Percentiles rank a stretch among this genome's conserved stretches.
phyloP scores from a whole-genome alignment of 306 rosid genomes.

The Mucuna pruriens region DNA sequence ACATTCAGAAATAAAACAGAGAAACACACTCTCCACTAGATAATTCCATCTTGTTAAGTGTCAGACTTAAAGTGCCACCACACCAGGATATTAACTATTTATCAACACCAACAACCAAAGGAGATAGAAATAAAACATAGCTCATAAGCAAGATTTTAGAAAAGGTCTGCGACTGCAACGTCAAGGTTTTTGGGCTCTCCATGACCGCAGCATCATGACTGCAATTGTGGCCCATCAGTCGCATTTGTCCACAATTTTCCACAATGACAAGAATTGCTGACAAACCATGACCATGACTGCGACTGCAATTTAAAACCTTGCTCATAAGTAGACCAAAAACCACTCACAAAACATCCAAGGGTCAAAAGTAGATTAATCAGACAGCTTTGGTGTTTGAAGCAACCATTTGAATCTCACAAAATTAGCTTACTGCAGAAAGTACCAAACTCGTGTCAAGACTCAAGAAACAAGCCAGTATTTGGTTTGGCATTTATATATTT shows the following conservation, averaged over 20 bases:
- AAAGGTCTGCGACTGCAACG: not conserved
- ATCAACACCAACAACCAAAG: constrained; percentile 14
- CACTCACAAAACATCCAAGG: not conserved
- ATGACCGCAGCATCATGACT: not conserved
- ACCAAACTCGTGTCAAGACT: not conserved
- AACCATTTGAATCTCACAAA: constrained; percentile 8
- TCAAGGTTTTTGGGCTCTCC: not conserved
- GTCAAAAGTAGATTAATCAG: not conserved
- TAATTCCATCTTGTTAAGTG: not conserved
- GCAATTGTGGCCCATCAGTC: not conserved
- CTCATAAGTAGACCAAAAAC: not conserved
- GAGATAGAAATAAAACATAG: constrained; percentile 15
- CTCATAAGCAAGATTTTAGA: not conserved
- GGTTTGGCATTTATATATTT: not conserved
- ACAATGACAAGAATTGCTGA: not conserved
- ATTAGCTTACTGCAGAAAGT: constrained; percentile 7
- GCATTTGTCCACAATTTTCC: not conserved
- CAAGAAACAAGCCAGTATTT: constrained; percentile 2
- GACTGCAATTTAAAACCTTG: not conserved
- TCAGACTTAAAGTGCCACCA: constrained; percentile 14
- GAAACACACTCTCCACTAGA: not conserved
- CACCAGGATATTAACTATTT: not conserved
- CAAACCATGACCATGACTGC: not conserved
- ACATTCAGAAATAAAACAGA: not conserved
- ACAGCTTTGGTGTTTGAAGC: constrained; percentile 8